phyloP scores from a whole-genome alignment of 148 eudicot genomes.

The Silene latifolia region DNA sequence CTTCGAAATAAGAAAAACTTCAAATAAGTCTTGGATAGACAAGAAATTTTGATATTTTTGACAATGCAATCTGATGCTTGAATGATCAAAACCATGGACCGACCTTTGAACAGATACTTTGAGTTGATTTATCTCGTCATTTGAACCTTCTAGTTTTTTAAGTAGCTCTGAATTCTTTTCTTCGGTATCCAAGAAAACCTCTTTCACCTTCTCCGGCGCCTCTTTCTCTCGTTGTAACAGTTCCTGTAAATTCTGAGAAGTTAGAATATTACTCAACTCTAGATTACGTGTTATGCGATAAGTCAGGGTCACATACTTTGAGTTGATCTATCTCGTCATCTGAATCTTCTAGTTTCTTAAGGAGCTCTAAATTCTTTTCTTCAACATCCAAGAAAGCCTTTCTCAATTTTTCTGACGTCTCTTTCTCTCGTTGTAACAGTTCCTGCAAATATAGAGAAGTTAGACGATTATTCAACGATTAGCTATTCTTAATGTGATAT shows the following conservation, averaged over 20 bases:
- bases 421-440: neutral
- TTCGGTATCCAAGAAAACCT: constrained; percentile 4
- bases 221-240: neutral
- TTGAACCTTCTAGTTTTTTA: constrained; percentile 6
- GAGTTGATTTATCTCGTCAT: constrained; percentile 56
- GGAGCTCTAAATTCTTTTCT: constrained; percentile 1
- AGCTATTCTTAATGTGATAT: neutral
- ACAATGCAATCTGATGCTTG: neutral
- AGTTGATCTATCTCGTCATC: constrained; percentile 4
- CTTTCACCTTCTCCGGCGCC: neutral
- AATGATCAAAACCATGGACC: constrained; percentile 19
- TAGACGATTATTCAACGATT: neutral
- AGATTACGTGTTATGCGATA: neutral
- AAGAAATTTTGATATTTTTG: neutral
- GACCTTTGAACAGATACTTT: constrained; percentile 88
- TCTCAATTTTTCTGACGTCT: neutral
- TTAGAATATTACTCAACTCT: neutral
- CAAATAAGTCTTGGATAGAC: neutral
- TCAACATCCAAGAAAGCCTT: neutral
- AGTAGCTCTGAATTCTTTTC: constrained; percentile 7
- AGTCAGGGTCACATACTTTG: neutral
- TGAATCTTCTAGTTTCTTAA: constrained; percentile 4
- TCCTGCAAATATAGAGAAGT: neutral
- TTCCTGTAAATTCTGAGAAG: neutral
- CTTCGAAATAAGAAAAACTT: neutral